Evolutionary conservation across 1,139 yeast genomes (phyloP), one percentile per base, ranked within the genome.

Genomic region (Blastobotrys aristatus): DNA sequence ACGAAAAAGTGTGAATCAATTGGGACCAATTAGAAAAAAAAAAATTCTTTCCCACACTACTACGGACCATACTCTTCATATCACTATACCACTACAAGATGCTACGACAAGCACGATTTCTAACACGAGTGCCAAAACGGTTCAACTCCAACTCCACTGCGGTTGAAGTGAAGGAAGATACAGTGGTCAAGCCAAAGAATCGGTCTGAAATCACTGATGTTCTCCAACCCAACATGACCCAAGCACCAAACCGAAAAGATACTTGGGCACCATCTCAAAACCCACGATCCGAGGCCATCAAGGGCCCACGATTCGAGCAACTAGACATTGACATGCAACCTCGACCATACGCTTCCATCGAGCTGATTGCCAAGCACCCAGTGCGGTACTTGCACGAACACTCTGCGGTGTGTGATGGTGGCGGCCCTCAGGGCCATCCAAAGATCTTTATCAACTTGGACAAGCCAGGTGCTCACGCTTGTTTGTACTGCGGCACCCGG

Each of bases 371-470:
- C 38, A 69, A 83, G 61, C 80, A 81, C 61, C 95, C 96, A 10
- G 70, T 87, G 43, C 71, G 79, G 58, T 84, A 77, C 63, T 71
- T 86, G 56, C 78, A 77, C 56, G 73, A 73, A 33, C 75, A 77
- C 59, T 66, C 80, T 50, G 96, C 95, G 2, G 94, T 84, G 18
- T 87, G 96, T 64, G 88, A 84, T 61, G 96, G 95, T 35, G 88
- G 87, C 20, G 88, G 87, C 20, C 77, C 78, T 32, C 81, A 80
- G 60, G 96, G 96, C 20, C 96, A 87, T 64, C 96, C 96, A 44
- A 84, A 83, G 68, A 80, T 87, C 33, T 87, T 71, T 65, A 86
- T 87, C 67, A 85, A 84, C 68, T 75, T 86, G 62, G 95, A 86
- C 64, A 81, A 79, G 63, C 83, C 88, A 24, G 78, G 80, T 54